Conservation (phyloP, 768 basidiomycete species). For the Sistotremastrum niveocremeum region DNA sequence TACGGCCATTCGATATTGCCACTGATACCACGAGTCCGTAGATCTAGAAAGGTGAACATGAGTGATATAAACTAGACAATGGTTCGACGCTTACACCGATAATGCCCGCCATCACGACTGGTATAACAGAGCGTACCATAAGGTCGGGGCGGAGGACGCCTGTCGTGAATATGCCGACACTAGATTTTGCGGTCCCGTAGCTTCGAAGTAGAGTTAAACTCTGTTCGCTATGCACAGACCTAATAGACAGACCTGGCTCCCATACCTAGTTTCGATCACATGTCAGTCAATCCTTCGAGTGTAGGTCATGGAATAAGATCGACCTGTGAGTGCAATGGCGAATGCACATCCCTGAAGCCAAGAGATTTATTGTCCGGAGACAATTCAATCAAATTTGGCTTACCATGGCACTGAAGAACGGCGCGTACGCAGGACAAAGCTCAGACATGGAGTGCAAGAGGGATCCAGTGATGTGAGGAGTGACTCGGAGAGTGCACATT, state of each 20-base stretch:
- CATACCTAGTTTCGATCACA: constrained; percentile 37
- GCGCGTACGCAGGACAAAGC: constrained; percentile 87
- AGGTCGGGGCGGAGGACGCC: constrained; percentile 90
- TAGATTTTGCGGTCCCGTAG: constrained; percentile 99
- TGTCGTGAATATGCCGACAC: constrained; percentile 96
- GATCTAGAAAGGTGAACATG: constrained; percentile 34
- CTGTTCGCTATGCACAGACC: too few species aligned
- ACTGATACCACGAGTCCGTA: constrained; percentile 99
- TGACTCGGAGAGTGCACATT: too few species aligned
- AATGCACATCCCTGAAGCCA: constrained; percentile 73
- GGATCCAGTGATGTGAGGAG: too few species aligned
- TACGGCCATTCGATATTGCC: constrained; percentile 77
- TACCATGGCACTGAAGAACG: constrained; percentile 97
- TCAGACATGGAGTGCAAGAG: constrained; percentile 41
- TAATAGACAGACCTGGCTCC: constrained; percentile 57
- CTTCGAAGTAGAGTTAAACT: constrained; percentile 23
- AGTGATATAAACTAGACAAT: neutral
- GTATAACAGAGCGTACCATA: constrained; percentile 96
- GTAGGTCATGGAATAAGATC: constrained; percentile 18
- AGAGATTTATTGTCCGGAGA: too few species aligned
- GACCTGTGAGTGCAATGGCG: constrained; percentile 96
- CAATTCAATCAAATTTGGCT: constrained; percentile 14
- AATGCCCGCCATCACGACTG: constrained; percentile 99
- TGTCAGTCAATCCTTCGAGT: neutral
- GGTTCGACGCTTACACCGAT: constrained; percentile 64